Base-by-base conservation (phyloP, 176 grass and related monocot genomes). In the Cenchrus purpureus region DNA sequence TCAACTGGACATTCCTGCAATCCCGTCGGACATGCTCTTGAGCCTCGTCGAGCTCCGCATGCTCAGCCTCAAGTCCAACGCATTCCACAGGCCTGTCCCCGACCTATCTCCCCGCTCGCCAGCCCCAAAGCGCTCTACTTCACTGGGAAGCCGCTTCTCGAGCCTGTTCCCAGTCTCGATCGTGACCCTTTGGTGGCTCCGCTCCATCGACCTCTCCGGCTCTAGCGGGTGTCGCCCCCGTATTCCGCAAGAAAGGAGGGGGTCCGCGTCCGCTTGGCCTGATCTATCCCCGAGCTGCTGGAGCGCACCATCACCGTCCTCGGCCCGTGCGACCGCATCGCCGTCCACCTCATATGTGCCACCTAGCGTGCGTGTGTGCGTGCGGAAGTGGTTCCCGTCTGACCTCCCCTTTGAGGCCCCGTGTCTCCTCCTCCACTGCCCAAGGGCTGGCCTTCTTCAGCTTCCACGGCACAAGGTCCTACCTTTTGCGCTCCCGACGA, bases 11-110 rank as follows among this genome's bases (percentile, higher is more conserved):
- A 20, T 94, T 25, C 25, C 25, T 25, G 25, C 25, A 25, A 25
- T 99, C 42, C 6, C 90, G 12, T 42, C 71, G 0, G 73, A 48
- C 54, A 92, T 91, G 66, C 84, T 99, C 5, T 85, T 78, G 10
- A 28, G 22, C 19, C 89, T 99, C 37, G 67, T 69, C 72, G 84
- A 88, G 50, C 89, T 99, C 68, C 89, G 97, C 48, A 79, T 99
- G 8, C 93, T 99, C 76, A 99, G 97, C 84, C 97, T 99, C 84
- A 96, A 99, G 73, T 57, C 63, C 77, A 99, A 99, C 59, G 85
- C 79, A 42, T 88, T 99, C 22, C 85, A 91, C 61, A 94, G 97
- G 0, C 62, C 88, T 19, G 25, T 99, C 69, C 97, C 94, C 0
- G 90, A 96, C 79, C 81, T 25, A 25, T 99, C 56, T 99, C 97